Base-by-base conservation (phyloP, 1,284 basidiomycete genomes). In the Stygiomarasmius scandens region DNA sequence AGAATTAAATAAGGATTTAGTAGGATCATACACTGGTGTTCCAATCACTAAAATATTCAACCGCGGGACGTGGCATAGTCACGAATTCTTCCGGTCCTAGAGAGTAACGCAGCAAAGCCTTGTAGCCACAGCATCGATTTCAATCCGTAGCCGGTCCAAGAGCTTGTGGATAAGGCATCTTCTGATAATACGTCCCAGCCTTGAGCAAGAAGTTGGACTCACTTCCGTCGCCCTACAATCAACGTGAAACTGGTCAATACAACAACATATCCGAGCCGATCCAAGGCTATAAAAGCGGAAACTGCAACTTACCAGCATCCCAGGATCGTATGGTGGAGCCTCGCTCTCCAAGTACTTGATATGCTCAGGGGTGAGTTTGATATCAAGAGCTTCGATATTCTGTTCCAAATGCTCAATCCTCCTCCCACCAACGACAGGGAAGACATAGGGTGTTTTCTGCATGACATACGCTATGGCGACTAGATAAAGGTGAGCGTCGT, bases 381-480 rank as follows among this genome's bases (percentile, higher is more conserved):
- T 67, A 16, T 68, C 64, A 19, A 81, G 69, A 0, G 75, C 75
- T 32, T 75, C 67, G 47, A 81, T 65, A 63, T 80, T 81, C 19
- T 64, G 71, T 38, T 69, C n/a, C 1, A 80, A 63, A 19, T 81
- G 76, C 51, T 78, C 71, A 47, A 77, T 65, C 61, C 77, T 79
- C 44, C 79, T 70, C 0, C 76, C 74, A 1, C 79, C 77, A 16
- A 78, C 59, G 46, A 77, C 67, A 0, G 77, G 77, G 61, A 77
- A 77, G 11, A 79, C 75, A 57, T 77, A 71, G 0, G 77, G 69
- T 1, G 68, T 64, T 62, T 77, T 76, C 56, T 74, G 70, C 71
- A 77, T 69, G 19, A 76, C 64, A 52, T 76, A 79, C 14, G 77
- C 74, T 32, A 78, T 74, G 3, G 72, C 73, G 29, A 72, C 68